Evolutionary conservation across 2,329 filamentous ascomycete genomes (phyloP), one percentile per base, ranked within the genome.

Genomic region (Phaeoacremonium minimum): DNA sequence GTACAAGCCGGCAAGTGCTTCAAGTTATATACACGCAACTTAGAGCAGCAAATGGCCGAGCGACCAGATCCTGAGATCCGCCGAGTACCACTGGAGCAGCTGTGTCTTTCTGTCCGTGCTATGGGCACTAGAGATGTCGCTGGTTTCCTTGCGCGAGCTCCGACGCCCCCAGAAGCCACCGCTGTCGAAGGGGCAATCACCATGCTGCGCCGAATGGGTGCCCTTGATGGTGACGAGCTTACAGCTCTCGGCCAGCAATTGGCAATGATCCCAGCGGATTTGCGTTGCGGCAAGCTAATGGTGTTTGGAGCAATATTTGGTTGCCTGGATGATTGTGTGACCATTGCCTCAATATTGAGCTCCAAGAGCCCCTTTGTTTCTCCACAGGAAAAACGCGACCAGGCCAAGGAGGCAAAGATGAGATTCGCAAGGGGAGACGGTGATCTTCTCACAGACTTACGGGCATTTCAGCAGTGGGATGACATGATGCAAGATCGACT

Each of bases 281-380:
- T 98, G 32, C 81, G 91, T 18, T 94, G 89, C 57, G 88, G 87
- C 31, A 98, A 98, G 61, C 73, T 98, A 20, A 88, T 98, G 74
- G 87, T 98, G 4, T 95, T 94, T 53, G 93, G 93, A 6, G 85
- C 88, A 13, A 89, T 94, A 40, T 97, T 98, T 53, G 87, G 87
- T 20, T 97, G 91, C 53, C 73, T 97, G 6, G 88, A 95, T 51
- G 81, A 91, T 35, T 89, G 85, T 47, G 74, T 97, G 37, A 89
- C 85, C 4, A 90, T 97, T 44, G 87, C 93, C 3, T 85, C 90
- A 7, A 93, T 97, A 28, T 72, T 98, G n/a, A 96, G 89, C 37
- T 84, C 87, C 18, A 83, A 82, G 51, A 88, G 83, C 44, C 91
- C 93, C 0, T 98, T 98, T 55, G 62, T 95, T 4, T 85, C 85